Conservation (phyloP, 2,329 filamentous ascomycete genomes). For the Diplodia corticola region DNA sequence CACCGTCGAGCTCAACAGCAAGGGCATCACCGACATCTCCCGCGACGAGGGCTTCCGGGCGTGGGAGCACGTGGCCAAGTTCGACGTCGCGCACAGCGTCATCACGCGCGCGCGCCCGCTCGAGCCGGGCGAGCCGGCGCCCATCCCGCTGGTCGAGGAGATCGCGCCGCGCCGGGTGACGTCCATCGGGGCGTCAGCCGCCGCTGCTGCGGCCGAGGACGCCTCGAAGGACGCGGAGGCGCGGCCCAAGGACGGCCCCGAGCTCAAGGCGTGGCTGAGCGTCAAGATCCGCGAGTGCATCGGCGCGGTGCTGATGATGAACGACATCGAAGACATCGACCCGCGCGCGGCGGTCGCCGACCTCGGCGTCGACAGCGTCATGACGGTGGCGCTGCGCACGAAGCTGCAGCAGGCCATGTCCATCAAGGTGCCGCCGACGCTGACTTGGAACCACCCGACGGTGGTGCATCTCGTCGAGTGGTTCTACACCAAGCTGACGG, state of each 20-base stretch:
- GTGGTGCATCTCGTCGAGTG: slow-evolving; percentile 41
- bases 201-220: background rate
- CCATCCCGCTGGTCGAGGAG: slow-evolving; percentile 33
- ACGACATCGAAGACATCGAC: slow-evolving; percentile 38
- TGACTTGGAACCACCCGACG: slow-evolving; percentile 47
- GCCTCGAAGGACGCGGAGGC: background rate
- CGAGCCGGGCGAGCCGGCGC: slow-evolving; percentile 35
- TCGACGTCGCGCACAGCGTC: slow-evolving; percentile 43
- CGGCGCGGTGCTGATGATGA: slow-evolving; percentile 36
- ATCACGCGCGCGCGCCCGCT: slow-evolving; percentile 38
- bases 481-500: slow-evolving; percentile 34
- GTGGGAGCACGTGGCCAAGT: slow-evolving; percentile 41
- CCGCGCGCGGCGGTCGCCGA: slow-evolving; percentile 38
- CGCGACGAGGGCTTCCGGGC: slow-evolving; percentile 46
- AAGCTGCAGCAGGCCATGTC: slow-evolving; percentile 39
- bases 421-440: slow-evolving; percentile 42
- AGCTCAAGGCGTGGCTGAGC: slow-evolving; percentile 34
- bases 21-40: slow-evolving; percentile 47
- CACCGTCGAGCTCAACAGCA: slow-evolving; percentile 43
- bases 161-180: slow-evolving; percentile 27
- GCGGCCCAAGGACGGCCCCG: background rate
- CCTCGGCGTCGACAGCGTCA: slow-evolving; percentile 45
- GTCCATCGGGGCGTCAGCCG: background rate
- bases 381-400: slow-evolving; percentile 40
- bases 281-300: slow-evolving; percentile 38